Conservation (phyloP, 805 yeast species). For the Sporopachydermia lactativora region DNA sequence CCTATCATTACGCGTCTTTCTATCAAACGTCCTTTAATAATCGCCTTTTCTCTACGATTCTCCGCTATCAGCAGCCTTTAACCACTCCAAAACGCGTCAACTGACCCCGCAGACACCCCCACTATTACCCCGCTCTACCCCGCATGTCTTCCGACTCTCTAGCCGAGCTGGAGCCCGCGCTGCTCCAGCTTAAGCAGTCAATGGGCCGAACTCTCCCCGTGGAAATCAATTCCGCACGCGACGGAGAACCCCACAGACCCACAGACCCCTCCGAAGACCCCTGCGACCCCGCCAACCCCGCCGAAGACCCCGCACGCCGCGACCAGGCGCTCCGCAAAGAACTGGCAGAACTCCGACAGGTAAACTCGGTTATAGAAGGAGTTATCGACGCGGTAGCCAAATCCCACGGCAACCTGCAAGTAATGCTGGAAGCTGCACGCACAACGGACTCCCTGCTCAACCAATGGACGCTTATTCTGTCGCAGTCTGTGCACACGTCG, state of each 20-base stretch:
- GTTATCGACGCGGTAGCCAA: not conserved
- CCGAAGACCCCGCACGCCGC: not conserved
- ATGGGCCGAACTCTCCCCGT: not conserved
- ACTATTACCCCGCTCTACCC: no score
- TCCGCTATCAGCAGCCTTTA: no score
- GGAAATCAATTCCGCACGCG: no score
- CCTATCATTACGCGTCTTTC: no score
- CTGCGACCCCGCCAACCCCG: no score
- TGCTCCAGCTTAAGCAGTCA: not conserved
- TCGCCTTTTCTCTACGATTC: no score
- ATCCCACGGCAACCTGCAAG: constrained; percentile 1
- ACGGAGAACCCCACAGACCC: not conserved
- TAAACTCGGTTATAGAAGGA: not conserved
- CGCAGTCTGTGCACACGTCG: constrained; percentile 19
- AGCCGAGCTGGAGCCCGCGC: not conserved
- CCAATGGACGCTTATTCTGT: constrained; percentile 17
- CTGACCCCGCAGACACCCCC: no score
- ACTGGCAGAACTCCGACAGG: not conserved
- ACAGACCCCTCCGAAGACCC: not conserved
- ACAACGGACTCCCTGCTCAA: constrained; percentile 17
- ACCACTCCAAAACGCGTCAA: no score
- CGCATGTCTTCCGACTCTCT: not conserved
- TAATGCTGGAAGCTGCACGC: constrained; percentile 9
- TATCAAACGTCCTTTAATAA: no score
- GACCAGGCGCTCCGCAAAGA: not conserved